phyloP scores from a whole-genome alignment of 441 rosid genomes.

The Arabidopsis hybrid region DNA sequence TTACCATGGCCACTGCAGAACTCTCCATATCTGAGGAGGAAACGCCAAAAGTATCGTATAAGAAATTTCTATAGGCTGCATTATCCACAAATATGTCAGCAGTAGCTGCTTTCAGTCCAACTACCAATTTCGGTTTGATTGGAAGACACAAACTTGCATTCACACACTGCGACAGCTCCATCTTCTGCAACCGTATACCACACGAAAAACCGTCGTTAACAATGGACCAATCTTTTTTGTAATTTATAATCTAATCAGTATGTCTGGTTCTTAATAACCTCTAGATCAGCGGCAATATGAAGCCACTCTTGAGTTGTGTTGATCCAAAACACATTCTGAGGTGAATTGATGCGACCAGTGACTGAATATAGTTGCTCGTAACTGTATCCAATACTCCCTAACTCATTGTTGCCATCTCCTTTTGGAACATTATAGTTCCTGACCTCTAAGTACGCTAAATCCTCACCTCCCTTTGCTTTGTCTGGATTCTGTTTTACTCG shows the following conservation, averaged over 20 bases:
- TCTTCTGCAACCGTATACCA: conserved; percentile 37
- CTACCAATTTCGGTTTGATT: conserved; percentile 55
- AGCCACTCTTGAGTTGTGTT: conserved; percentile 43
- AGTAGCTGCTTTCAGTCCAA: conserved; percentile 53
- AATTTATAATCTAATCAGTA: background rate
- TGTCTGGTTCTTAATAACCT: conserved; percentile 30
- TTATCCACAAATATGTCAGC: conserved; percentile 58
- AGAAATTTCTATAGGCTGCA: conserved; percentile 56
- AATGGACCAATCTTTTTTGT: background rate
- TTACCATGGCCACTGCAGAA: conserved; percentile 59
- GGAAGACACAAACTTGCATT: conserved; percentile 57
- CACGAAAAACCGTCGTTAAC: background rate
- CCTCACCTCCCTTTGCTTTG: conserved; percentile 29
- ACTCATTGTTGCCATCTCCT: conserved; percentile 44
- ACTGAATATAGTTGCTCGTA: conserved; percentile 49
- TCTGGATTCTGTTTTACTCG: conserved; percentile 49
- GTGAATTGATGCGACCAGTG: conserved; percentile 41
- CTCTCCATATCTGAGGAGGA: conserved; percentile 63
- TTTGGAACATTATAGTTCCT: conserved; percentile 50
- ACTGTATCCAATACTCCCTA: conserved; percentile 50
- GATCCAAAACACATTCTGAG: conserved; percentile 49
- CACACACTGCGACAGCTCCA: conserved; percentile 52
- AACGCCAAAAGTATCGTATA: conserved; percentile 49
- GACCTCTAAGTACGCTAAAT: conserved; percentile 46
- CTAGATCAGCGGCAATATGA: conserved; percentile 44